Conservation (phyloP, 768 basidiomycete genomes). For the Podaxis sp. region DNA sequence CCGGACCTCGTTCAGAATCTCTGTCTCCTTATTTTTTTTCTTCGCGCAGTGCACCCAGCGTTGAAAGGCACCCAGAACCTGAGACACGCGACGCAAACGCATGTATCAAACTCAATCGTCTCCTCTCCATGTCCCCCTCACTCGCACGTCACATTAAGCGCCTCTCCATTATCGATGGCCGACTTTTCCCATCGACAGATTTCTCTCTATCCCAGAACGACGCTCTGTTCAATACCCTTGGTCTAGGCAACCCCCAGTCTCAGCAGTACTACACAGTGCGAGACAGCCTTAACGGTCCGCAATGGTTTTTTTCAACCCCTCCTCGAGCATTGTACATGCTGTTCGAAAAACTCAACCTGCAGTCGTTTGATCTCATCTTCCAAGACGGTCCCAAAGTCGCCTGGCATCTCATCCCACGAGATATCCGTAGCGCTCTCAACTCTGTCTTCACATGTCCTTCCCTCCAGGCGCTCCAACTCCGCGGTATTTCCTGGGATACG, state of each 20-base stretch:
- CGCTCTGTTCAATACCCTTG: background rate
- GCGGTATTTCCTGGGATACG: background rate
- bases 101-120: background rate
- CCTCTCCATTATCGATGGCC: conserved; percentile 11
- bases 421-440: background rate
- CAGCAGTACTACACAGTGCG: background rate
- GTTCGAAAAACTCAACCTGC: background rate
- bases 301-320: conserved; percentile 8
- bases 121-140: conserved; percentile 1
- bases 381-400: conserved; percentile 7
- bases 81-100: background rate
- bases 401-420: conserved; percentile 8
- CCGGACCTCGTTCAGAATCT: background rate
- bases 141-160: conserved; percentile 6
- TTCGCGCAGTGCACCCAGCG: background rate
- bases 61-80: background rate
- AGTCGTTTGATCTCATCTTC: conserved; percentile 9
- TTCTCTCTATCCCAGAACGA: background rate
- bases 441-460: background rate
- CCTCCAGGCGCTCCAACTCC: background rate
- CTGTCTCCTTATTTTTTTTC: background rate
- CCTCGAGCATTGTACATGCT: background rate
- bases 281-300: conserved; percentile 10
- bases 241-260: background rate
- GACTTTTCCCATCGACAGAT: conserved; percentile 1